Evolutionary conservation across 2,329 filamentous ascomycete genomes (phyloP).

Genomic region (Nothomitra cinnamomea): DNA sequence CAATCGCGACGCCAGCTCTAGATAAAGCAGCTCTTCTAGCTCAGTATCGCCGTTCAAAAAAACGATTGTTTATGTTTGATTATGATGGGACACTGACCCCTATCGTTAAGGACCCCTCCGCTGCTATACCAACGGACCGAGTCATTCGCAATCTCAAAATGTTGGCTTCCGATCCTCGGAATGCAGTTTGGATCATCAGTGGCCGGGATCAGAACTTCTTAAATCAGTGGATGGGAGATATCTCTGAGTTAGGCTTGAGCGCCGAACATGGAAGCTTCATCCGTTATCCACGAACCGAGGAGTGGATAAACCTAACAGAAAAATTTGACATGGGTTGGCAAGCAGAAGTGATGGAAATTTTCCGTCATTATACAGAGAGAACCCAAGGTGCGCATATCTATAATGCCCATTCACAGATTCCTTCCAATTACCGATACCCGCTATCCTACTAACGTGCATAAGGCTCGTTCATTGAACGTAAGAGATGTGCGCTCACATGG

Average conservation of each 20-base stretch:
- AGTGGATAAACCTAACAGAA: slow-evolving; percentile 83
- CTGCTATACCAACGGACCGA: slow-evolving; percentile 72
- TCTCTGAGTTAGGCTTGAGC: slow-evolving; percentile 74
- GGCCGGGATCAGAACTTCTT: slow-evolving; percentile 87
- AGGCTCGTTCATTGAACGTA: slow-evolving; percentile 87
- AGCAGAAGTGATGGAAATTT: slow-evolving; percentile 62
- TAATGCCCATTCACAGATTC: slow-evolving; percentile 3
- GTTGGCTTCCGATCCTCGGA: slow-evolving; percentile 62
- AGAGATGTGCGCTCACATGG: slow-evolving; percentile 90
- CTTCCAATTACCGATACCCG: not conserved
- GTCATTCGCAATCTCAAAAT: slow-evolving; percentile 65
- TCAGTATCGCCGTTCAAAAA: slow-evolving; percentile 57
- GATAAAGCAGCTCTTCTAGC: slow-evolving; percentile 56
- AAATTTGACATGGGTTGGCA: slow-evolving; percentile 88
- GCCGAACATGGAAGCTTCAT: slow-evolving; percentile 97
- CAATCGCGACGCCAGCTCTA: slow-evolving; percentile 62
- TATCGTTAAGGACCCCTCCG: slow-evolving; percentile 80
- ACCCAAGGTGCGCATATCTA: slow-evolving; percentile 48
- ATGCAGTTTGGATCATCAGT: slow-evolving; percentile 96
- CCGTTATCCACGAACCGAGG: slow-evolving; percentile 53
- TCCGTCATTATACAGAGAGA: slow-evolving; percentile 74
- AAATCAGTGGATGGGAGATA: slow-evolving; percentile 82
- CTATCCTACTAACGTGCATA: slow-evolving; percentile 6
- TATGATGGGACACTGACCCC: slow-evolving; percentile 95
- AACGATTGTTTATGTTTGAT: slow-evolving; percentile 93